phyloP scores from a whole-genome alignment of 1,139 yeast species.

The Candida anutae region DNA sequence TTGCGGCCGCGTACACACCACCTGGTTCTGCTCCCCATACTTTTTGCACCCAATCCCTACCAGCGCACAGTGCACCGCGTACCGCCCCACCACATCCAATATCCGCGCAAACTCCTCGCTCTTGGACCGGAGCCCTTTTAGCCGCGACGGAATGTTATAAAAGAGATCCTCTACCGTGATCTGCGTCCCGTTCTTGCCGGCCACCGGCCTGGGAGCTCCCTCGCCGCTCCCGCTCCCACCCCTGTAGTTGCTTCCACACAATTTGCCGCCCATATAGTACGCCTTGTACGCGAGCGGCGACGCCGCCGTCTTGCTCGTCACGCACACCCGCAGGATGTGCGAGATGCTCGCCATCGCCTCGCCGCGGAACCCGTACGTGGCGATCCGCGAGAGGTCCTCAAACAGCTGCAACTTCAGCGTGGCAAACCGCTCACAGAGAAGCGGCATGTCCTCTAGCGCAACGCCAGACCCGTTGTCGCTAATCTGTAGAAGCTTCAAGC shows the following conservation, averaged over 20 bases:
- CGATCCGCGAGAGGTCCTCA: constrained; percentile 41
- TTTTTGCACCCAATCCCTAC: constrained; percentile 79
- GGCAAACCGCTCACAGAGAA: constrained; percentile 51
- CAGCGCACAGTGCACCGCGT: constrained; percentile 63
- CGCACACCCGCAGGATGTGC: constrained; percentile 60
- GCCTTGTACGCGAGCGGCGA: constrained; percentile 67
- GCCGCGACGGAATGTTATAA: constrained; percentile 78
- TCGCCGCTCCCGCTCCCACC: constrained; percentile 10
- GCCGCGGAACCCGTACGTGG: constrained; percentile 56
- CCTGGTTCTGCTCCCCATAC: constrained; percentile 56
- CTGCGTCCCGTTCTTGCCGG: constrained; percentile 86
- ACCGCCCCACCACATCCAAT: constrained; percentile 76
- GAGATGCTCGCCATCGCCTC: constrained; percentile 58
- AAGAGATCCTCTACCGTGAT: constrained; percentile 82
- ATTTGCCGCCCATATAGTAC: constrained; percentile 54
- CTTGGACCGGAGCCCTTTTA: constrained; percentile 56
- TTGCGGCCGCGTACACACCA: constrained; percentile 45
- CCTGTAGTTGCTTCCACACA: constrained; percentile 34
- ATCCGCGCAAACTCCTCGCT: constrained; percentile 72
- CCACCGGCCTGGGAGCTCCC: constrained; percentile 60
- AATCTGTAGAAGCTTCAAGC: constrained; percentile 43
- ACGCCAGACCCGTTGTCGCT: constrained; percentile 51
- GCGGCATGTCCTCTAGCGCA: constrained; percentile 32
- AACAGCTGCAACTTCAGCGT: constrained; percentile 44
- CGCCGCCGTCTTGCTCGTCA: constrained; percentile 60